Conservation (phyloP, 2,329 filamentous ascomycete species). For the Ilyonectria sp. region DNA sequence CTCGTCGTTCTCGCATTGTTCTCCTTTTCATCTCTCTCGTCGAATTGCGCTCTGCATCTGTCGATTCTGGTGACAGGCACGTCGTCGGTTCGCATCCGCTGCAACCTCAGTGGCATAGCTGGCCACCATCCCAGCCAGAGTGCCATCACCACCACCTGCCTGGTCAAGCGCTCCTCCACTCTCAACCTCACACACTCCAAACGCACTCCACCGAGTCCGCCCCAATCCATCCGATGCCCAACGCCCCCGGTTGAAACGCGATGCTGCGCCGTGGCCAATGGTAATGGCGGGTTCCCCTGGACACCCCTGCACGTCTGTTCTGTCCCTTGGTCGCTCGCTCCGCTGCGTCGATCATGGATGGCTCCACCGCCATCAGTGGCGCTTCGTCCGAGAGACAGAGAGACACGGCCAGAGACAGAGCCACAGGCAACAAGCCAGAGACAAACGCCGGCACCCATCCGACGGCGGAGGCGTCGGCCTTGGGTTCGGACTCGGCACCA, state of each 20-base stretch:
- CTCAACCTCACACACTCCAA: slow-evolving; percentile 31
- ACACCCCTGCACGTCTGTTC: slow-evolving; percentile 12
- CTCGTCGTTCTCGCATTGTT: background rate
- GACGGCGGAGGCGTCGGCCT: slow-evolving; percentile 17
- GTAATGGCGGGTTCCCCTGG: slow-evolving; percentile 21
- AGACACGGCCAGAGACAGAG: slow-evolving; percentile 21
- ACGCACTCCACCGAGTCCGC: slow-evolving; percentile 12
- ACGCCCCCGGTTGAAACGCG: slow-evolving; percentile 25
- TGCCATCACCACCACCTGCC: slow-evolving; percentile 11
- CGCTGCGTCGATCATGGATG: slow-evolving; percentile 36
- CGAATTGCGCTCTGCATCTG: background rate
- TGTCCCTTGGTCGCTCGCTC: slow-evolving; percentile 19
- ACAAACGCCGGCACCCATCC: slow-evolving; percentile 34
- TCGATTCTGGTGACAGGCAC: background rate
- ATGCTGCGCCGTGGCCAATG: slow-evolving; percentile 37
- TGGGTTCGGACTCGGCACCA: slow-evolving; percentile 12
- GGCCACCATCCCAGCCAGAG: background rate
- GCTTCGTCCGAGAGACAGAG: slow-evolving; percentile 31
- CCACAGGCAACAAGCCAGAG: background rate
- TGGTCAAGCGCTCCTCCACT: slow-evolving; percentile 21
- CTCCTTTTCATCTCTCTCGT: background rate
- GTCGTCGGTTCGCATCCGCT: too few relatives aligned
- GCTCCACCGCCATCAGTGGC: slow-evolving; percentile 39
- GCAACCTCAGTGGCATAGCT: too few relatives aligned
- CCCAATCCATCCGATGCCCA: slow-evolving; percentile 24